Evolutionary conservation across 305 asterid species (phyloP), one percentile per base, ranked within the genome.

Genomic region (Withania somnifera): DNA sequence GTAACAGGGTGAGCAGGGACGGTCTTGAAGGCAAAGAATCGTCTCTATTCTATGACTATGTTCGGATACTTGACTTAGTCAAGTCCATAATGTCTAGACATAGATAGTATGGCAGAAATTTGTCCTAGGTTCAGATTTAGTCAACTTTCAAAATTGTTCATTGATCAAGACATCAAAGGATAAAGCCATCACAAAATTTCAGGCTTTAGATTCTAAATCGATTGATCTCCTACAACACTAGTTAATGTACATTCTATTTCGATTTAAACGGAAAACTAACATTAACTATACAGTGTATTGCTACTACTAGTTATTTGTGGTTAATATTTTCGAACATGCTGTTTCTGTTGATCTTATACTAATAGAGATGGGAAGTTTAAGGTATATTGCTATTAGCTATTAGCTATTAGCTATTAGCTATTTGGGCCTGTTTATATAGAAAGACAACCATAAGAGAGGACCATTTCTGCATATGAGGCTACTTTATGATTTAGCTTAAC

Each of bases 11-110:
- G 7, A 92, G 97, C 77, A 77, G 95, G 78, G 95, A 91, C 47
- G 97, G 97, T 2, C 82, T 92, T 61, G 97, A 92, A 52, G 95
- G 97, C 7, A 83, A 83, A 8, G 93, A 92, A 15, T 90, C 93
- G 0, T 82, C 91, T 0, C 88, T 91, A 0, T 92, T 92, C 36
- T 92, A 60, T 58, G 93, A 92, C 36, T 92, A 89, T 75, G 64
- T 81, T 22, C 88, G 97, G 0, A 88, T 92, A 42, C 47, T 92
- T 66, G 91, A 87, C 45, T 24, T 78, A 13, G 93, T 91, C 14
- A 92, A 81, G 87, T 2, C 63, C 67, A 42, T 85, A 22, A 85
- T 86, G 92, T 58, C 67, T 51, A 80, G 86, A 81, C 81, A 83
- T 7, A 75, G 63, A 15, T 67, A 67, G 76, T 34, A 67, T n/a